Conservation (phyloP, 148 eudicot genomes). For the Tetragonia tetragonoides region DNA sequence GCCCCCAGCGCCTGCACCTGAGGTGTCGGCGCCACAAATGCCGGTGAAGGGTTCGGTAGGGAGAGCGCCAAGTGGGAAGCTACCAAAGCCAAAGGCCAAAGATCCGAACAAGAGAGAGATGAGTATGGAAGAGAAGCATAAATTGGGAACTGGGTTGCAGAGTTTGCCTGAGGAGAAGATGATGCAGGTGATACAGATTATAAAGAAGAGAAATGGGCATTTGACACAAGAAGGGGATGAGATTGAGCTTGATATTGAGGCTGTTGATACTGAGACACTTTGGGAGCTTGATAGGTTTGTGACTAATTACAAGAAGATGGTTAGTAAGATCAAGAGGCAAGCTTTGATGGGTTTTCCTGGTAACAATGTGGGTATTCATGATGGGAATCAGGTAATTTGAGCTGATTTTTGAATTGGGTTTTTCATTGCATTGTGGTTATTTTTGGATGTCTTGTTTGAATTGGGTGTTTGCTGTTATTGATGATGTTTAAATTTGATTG, state of each 20-base stretch:
- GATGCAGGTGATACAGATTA: slow-evolving; percentile 75
- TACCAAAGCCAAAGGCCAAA: slow-evolving; percentile 83
- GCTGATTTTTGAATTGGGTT: background rate
- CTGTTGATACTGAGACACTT: slow-evolving; percentile 73
- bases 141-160: slow-evolving; percentile 65
- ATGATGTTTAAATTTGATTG: background rate
- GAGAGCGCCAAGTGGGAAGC: slow-evolving; percentile 38
- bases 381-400: slow-evolving; percentile 28
- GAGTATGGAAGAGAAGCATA: slow-evolving; percentile 83
- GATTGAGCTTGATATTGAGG: slow-evolving; percentile 87
- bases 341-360: slow-evolving; percentile 43
- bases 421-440: background rate
- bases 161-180: slow-evolving; percentile 79
- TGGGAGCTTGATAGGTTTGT: slow-evolving; percentile 94
- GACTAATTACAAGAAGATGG: slow-evolving; percentile 83
- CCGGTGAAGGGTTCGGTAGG: slow-evolving; percentile 16
- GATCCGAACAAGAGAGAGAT: slow-evolving; percentile 69
- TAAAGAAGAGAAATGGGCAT: slow-evolving; percentile 62
- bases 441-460: background rate
- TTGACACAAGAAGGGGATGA: slow-evolving; percentile 84
- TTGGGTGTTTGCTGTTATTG: background rate
- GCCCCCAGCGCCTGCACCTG: background rate
- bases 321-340: slow-evolving; percentile 67
- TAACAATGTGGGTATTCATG: slow-evolving; percentile 29
- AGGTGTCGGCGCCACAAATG: slow-evolving; percentile 19